Base-by-base conservation (phyloP, 2,329 filamentous ascomycete species). In the Colletotrichum caudatum region DNA sequence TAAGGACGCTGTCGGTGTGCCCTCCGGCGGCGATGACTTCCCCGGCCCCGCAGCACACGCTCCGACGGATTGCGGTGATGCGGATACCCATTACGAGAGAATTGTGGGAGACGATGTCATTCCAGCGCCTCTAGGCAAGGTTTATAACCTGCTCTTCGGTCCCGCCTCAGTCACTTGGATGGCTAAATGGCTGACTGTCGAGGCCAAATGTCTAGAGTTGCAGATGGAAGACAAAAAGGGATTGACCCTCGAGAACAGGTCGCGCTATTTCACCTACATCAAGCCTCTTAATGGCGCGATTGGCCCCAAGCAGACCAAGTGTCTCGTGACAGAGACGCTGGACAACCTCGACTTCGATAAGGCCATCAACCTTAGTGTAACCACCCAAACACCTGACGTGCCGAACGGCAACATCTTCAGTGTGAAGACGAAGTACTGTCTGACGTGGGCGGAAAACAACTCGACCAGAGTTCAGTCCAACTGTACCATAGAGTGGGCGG, bases 241-340 rank as follows among this genome's bases (percentile, higher is more conserved):
- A 0, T 82, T 97, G 33, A 89, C 89, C 3, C 88, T 90, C 59
- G 94, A 97, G 23, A 93, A 91, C 81, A 93, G 91, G 79, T 88
- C 88, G 3, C 89, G 95, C 57, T 90, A 85, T 26, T 97, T 92
- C 79, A 92, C 91, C 1, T 99, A 98, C 80, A 97, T 97, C 82
- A 98, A 98, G 80, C 96, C 96, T 1, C 84, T 99, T 2, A 88
- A 91, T 76, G 93, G 87, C 2, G 87, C 93, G 1, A 95, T 99
- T 74, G 96, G 96, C 0, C 96, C 96, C 0, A 96, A 89, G 79
- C 94, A 97, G 83, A 99, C 96, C 16, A 98, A 97, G 78, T 99
- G 96, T 80, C 92, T 97, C 70, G 94, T 94, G 61, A 92, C 90
- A 0, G 94, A 97, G 81, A 92, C 88, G 5, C 79, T 99, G n/a